A percentile compares a stretch with the other conserved stretches of the same genome.
Evolutionary conservation across 768 basidiomycete genomes (phyloP).

Genomic region (Panellus pusillus): DNA sequence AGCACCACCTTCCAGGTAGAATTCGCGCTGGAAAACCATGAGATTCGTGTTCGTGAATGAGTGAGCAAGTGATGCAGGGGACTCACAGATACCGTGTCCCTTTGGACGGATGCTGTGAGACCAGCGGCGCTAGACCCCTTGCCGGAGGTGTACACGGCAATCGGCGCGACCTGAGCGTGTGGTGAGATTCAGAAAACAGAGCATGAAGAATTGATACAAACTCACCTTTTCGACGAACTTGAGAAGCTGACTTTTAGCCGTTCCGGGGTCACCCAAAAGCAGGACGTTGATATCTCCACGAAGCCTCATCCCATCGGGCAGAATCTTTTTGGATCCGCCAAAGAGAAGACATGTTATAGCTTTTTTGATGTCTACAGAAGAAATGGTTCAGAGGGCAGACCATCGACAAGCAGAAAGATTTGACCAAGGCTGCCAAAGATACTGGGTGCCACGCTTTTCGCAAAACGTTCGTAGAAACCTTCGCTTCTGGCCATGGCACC

Average conservation of each 20-base stretch:
- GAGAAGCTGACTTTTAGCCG: slow-evolving; percentile 95
- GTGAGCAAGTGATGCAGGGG: not conserved
- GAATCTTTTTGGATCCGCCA: slow-evolving; percentile 94
- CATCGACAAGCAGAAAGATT: slow-evolving; percentile 19
- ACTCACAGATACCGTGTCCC: slow-evolving; percentile 86
- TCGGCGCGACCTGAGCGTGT: slow-evolving; percentile 78
- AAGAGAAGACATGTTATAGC: slow-evolving; percentile 95
- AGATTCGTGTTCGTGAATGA: not conserved
- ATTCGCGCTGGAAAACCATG: slow-evolving; percentile 70
- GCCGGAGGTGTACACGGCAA: slow-evolving; percentile 97
- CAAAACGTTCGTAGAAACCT: slow-evolving; percentile 90
- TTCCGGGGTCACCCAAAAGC: slow-evolving; percentile 95
- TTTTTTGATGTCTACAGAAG: slow-evolving; percentile 86
- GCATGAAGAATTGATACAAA: not conserved
- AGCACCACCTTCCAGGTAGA: slow-evolving; percentile 97
- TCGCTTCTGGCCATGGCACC: slow-evolving; percentile 86
- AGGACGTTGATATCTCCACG: slow-evolving; percentile 98
- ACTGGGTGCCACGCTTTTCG: slow-evolving; percentile 93
- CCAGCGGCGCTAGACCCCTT: slow-evolving; percentile 99
- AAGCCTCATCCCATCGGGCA: slow-evolving; percentile 96
- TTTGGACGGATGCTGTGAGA: slow-evolving; percentile 95
- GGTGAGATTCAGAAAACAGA: not conserved
- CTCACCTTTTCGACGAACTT: slow-evolving; percentile 96
- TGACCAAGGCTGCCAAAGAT: slow-evolving; percentile 92
- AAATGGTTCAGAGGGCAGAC: slow-evolving; percentile 7